phyloP scores from a whole-genome alignment of 2,329 filamentous ascomycete genomes.

The Exophiala xenobiotica region DNA sequence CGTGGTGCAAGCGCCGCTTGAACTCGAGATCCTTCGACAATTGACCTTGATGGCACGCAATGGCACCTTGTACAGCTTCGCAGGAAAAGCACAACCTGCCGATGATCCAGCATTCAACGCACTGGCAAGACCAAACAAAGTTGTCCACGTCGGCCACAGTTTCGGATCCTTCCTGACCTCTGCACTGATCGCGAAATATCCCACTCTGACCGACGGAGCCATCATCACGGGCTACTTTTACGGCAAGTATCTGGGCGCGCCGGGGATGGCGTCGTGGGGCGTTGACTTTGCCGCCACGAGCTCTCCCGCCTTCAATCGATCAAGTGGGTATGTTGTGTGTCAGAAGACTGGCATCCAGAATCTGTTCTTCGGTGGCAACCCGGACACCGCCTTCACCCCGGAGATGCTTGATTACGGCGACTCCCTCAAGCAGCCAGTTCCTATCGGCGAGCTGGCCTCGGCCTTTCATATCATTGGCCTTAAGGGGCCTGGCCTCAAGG shows the following conservation, averaged over 20 bases:
- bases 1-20: constrained; percentile 40
- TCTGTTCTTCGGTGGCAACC: constrained; percentile 25
- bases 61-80: constrained; percentile 33
- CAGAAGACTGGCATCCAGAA: constrained; percentile 24
- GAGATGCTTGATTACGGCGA: constrained; percentile 27
- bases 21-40: constrained; percentile 41
- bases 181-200: constrained; percentile 36
- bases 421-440: constrained; percentile 24
- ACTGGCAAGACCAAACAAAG: constrained; percentile 33
- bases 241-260: constrained; percentile 25
- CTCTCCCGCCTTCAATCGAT: constrained; percentile 8
- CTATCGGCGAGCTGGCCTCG: constrained; percentile 23
- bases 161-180: constrained; percentile 38
- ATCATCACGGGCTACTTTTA: constrained; percentile 42
- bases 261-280: constrained; percentile 18
- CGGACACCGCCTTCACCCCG: constrained; percentile 20
- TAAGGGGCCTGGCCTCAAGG: constrained; percentile 33
- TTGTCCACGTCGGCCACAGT: constrained; percentile 39
- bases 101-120: constrained; percentile 12
- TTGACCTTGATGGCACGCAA: constrained; percentile 40
- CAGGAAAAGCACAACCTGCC: constrained; percentile 15
- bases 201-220: constrained; percentile 37
- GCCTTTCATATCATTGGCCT: constrained; percentile 27
- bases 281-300: constrained; percentile 15
- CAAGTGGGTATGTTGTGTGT: constrained; percentile 16